A percentile compares a stretch with the other conserved stretches of the same genome.
These are phyloP conservation scores for Paspalum notatum DNA, from an alignment of 176 grass and related monocot genomes.

Conservation along the genomic window DNA sequence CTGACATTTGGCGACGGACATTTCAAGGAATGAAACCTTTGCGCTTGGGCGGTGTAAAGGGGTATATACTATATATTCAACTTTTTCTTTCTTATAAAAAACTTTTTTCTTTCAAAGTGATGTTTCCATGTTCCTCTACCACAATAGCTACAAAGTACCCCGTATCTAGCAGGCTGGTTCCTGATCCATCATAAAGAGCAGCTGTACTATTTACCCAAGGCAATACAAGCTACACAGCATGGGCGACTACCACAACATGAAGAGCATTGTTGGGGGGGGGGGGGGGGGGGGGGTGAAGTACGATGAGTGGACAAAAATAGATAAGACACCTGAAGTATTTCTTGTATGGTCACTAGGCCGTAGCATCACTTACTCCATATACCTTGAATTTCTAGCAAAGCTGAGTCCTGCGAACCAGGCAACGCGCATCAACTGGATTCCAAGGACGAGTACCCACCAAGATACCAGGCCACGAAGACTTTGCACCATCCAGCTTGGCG, in stretches of 20 bases:
- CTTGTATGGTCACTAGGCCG: slow-evolving; percentile 1
- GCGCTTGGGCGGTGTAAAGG: too few relatives aligned
- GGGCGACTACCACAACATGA: not conserved
- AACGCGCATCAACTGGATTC: slow-evolving; percentile 85
- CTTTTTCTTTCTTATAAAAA: not conserved
- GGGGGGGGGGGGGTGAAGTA: not conserved
- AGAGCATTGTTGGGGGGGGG: not conserved
- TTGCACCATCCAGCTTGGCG: slow-evolving; percentile 83
- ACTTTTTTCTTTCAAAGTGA: not conserved
- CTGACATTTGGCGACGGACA: not conserved
- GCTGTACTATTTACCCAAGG: not conserved
- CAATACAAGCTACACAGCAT: not conserved
- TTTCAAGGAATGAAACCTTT: not conserved
- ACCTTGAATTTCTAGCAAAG: slow-evolving; percentile 43
- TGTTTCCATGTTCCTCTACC: slow-evolving; percentile 4
- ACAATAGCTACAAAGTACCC: slow-evolving; percentile 8
- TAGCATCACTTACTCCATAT: slow-evolving; percentile 30
- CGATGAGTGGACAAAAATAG: not conserved
- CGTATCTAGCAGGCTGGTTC: not conserved
- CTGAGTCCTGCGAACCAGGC: slow-evolving; percentile 82
- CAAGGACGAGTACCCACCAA: slow-evolving; percentile 95
- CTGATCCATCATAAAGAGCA: not conserved
- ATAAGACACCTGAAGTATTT: not conserved
- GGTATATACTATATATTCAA: not conserved
- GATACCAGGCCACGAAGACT: slow-evolving; percentile 82